A percentile compares a stretch with the other conserved stretches of the same genome.
phyloP scores from a whole-genome alignment of 2,329 filamentous ascomycete species.

The Venturia aucupariae region DNA sequence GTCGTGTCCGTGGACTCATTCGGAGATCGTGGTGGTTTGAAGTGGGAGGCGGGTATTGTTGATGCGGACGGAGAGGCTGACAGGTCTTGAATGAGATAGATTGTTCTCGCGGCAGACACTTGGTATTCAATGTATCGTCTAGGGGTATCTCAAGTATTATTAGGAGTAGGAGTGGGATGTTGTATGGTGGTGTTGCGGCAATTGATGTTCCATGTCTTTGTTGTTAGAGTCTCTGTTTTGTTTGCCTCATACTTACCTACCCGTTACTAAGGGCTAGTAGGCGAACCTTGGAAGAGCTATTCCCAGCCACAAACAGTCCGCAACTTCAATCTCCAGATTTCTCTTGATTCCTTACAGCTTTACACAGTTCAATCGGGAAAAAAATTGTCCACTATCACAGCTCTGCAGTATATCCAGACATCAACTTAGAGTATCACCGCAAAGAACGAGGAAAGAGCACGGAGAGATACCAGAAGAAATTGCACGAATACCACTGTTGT shows the following conservation, averaged over 20 bases:
- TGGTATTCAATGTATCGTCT: constrained; percentile 1
- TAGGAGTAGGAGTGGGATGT: background rate
- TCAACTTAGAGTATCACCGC: no score
- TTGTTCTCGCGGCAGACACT: background rate
- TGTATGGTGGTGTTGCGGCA: background rate
- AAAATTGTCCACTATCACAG: background rate
- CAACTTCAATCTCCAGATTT: background rate
- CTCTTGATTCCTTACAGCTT: background rate
- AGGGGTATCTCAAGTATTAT: background rate
- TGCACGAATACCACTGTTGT: background rate
- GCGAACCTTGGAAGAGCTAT: constrained; percentile 3
- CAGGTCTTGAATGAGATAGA: background rate
- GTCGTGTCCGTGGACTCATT: background rate
- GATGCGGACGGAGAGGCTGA: background rate
- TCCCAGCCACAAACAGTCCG: background rate
- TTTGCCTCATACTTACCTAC: background rate
- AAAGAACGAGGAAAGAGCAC: background rate
- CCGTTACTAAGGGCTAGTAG: background rate
- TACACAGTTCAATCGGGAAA: background rate
- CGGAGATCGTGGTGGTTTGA: background rate
- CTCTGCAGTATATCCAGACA: background rate
- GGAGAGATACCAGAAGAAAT: background rate
- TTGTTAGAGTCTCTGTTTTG: constrained; percentile 3
- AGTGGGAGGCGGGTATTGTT: constrained; percentile 3
- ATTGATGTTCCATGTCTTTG: constrained; percentile 2